phyloP scores from a whole-genome alignment of 129 eudicot species.

The Chrysanthemum seticuspe region DNA sequence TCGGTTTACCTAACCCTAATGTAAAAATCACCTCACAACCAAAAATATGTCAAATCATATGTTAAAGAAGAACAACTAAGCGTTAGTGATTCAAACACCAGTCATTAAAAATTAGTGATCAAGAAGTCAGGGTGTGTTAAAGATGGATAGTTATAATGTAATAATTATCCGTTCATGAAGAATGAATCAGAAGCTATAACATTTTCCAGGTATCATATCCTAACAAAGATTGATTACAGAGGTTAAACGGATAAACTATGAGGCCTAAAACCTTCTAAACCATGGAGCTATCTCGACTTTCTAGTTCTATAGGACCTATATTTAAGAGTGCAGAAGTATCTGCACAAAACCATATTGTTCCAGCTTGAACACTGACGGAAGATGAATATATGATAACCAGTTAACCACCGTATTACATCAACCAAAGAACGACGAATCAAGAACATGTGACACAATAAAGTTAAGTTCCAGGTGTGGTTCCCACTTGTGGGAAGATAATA shows the following conservation, averaged over 20 bases:
- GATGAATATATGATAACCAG: slow-evolving; percentile 5
- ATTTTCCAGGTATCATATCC: not conserved
- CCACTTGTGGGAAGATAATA: slow-evolving; percentile 19
- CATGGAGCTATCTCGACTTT: not conserved
- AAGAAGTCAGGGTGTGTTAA: too few species aligned
- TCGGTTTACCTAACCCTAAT: too few species aligned
- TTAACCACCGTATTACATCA: slow-evolving; percentile 5
- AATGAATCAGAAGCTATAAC: too few species aligned
- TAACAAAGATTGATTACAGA: not conserved
- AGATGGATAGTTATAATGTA: too few species aligned
- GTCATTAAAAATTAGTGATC: too few species aligned
- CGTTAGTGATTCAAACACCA: too few species aligned
- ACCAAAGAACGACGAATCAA: slow-evolving; percentile 5
- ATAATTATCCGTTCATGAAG: too few species aligned
- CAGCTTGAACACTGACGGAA: not conserved
- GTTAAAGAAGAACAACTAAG: too few species aligned
- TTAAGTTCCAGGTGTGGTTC: slow-evolving; percentile 18
- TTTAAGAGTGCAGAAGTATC: not conserved
- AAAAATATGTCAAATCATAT: too few species aligned
- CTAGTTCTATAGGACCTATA: not conserved
- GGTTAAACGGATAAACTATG: not conserved
- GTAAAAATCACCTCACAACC: too few species aligned
- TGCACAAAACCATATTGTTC: not conserved
- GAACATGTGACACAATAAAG: not conserved
- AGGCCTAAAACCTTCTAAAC: not conserved